Conservation (phyloP, 345 rosid species). For the Citrus mangshanensis region DNA sequence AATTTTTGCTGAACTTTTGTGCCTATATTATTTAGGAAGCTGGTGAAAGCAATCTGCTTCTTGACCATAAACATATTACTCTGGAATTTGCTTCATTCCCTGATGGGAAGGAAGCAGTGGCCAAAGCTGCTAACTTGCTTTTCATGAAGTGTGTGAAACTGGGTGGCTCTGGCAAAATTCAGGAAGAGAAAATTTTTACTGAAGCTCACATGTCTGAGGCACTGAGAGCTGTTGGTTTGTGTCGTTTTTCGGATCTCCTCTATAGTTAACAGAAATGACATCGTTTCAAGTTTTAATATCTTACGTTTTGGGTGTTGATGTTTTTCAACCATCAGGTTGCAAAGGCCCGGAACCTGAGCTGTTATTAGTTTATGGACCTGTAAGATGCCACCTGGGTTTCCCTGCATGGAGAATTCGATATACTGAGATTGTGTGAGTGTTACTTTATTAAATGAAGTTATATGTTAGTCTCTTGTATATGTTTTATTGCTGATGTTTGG, state of each 20-base stretch:
- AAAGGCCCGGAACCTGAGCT: constrained; percentile 75
- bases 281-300: constrained; percentile 8
- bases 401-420: constrained; percentile 93
- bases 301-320: neutral
- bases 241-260: constrained; percentile 12
- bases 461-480: neutral
- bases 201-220: constrained; percentile 72
- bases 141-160: constrained; percentile 44
- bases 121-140: constrained; percentile 80
- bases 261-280: neutral
- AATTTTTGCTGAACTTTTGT: neutral
- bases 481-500: neutral
- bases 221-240: constrained; percentile 66
- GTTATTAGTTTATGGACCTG: constrained; percentile 80
- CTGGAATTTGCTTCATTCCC: constrained; percentile 70
- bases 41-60: constrained; percentile 26
- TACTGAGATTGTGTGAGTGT: constrained; percentile 77
- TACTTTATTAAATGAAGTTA: constrained; percentile 7
- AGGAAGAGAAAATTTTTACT: constrained; percentile 51
- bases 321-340: constrained; percentile 46
- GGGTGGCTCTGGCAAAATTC: constrained; percentile 28
- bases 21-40: constrained; percentile 40
- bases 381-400: constrained; percentile 86
- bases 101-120: constrained; percentile 83
- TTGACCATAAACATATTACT: constrained; percentile 30